phyloP scores from a whole-genome alignment of 73 alveolate species.

The Symbiodinium pilosum region DNA sequence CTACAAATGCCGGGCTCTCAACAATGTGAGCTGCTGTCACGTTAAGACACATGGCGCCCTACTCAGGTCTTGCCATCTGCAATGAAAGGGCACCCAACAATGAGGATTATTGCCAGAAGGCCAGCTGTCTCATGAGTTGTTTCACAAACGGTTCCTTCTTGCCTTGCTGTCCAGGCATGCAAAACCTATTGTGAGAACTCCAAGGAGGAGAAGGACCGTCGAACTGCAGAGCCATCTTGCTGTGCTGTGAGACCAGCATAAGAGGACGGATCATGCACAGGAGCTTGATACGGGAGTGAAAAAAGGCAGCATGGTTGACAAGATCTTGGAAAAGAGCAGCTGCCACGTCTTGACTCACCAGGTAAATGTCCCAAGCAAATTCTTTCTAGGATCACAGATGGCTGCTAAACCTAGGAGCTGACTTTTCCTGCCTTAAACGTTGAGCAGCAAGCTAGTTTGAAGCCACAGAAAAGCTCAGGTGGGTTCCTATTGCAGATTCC shows the following conservation, averaged over 20 bases:
- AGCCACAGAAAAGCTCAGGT: background rate
- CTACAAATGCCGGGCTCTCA: slow-evolving; percentile 60
- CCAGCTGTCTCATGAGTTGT: background rate
- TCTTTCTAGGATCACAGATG: background rate
- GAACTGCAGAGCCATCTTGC: no score
- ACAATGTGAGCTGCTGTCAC: no score
- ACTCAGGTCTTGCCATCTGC: slow-evolving; percentile 66
- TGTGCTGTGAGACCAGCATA: no score
- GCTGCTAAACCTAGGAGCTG: no score
- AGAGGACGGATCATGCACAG: background rate
- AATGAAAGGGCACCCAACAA: slow-evolving; percentile 68
- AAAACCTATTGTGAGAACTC: slow-evolving; percentile 39
- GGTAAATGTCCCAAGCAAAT: background rate
- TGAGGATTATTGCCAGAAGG: slow-evolving; percentile 91
- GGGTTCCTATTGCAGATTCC: no score
- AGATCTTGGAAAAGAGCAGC: slow-evolving; percentile 62
- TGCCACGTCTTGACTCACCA: background rate
- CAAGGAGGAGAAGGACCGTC: slow-evolving; percentile 32
- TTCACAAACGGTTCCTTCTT: background rate
- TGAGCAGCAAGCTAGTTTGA: background rate
- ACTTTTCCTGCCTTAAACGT: background rate
- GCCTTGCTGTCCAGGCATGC: slow-evolving; percentile 38
- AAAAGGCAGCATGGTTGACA: slow-evolving; percentile 71
- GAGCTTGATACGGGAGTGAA: slow-evolving; percentile 27
- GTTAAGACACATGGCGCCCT: no score